Base-by-base conservation (phyloP, 345 rosid species). In the Erucastrum elatum region DNA sequence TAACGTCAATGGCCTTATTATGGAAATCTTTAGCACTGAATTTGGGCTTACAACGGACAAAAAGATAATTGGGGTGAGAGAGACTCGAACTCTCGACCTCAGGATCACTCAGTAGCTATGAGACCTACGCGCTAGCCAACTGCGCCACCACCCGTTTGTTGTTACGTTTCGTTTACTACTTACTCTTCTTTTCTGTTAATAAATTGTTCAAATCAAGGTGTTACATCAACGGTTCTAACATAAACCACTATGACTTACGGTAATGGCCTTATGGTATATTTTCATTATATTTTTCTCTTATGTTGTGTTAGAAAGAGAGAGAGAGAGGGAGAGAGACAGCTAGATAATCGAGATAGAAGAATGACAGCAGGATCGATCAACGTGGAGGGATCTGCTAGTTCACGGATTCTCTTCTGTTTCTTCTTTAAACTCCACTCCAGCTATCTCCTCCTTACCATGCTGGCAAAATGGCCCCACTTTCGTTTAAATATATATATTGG, bases 61-160 rank as follows among this genome's bases (percentile, higher is more conserved):
- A 53, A 53, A 16, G 2, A 16, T 0, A 0, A 0, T 0, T 91
- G 94, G 96, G 96, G 88, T 88, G 98, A 89, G 97, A 90, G 90
- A 89, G 92, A 92, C 86, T 87, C 93, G 87, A 87, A 86, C 94
- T 89, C 96, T 89, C 96, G 89, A 91, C 97, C 93, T 88, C 94
- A 86, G 96, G 96, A 90, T 91, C 1, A 82, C 97, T 88, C 92
- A 31, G 67, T 62, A 84, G 91, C 97, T 86, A 89, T 89, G 97
- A 90, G 93, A 90, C 90, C 97, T 88, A 85, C 92, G 91, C 91
- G 94, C 98, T 90, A 90, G 87, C 93, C 96, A 91, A 91, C 96
- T 90, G 94, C 97, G 90, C 96, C 93, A 86, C 93, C 91, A 86
- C 92, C 92, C 94, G 92, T 4, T 2, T 51, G 58, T 46, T 12